Conservation (phyloP, 495 filamentous ascomycete genomes). For the Cryomyces minteri region DNA sequence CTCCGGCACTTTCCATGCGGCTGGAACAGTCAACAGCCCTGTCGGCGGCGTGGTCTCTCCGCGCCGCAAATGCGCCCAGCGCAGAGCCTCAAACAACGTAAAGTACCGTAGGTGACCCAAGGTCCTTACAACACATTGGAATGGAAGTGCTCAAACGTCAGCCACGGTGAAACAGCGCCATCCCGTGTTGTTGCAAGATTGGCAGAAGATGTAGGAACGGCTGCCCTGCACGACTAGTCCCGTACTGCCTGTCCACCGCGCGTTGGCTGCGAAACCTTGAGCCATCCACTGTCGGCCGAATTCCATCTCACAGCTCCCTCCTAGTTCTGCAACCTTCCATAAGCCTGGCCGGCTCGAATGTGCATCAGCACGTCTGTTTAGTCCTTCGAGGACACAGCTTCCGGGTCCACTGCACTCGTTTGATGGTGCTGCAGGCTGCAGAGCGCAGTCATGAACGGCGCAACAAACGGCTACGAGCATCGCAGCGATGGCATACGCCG, state of each 20-base stretch:
- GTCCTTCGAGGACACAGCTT: too few species aligned
- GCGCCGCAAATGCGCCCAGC: neutral
- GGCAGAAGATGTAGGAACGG: neutral
- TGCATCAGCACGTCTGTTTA: too few species aligned
- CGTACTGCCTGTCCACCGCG: too few species aligned
- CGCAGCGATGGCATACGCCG: neutral
- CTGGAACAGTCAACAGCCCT: neutral
- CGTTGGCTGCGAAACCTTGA: too few species aligned
- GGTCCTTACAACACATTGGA: too few species aligned
- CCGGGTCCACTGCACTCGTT: too few species aligned
- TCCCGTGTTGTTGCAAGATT: neutral
- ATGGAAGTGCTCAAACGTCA: too few species aligned
- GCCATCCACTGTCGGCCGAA: too few species aligned
- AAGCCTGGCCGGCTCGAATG: too few species aligned
- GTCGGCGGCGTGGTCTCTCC: neutral
- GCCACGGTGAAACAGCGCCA: neutral
- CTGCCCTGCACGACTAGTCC: neutral
- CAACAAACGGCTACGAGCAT: neutral
- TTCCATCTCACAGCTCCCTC: too few species aligned
- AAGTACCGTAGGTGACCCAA: too few species aligned
- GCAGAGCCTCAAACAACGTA: neutral
- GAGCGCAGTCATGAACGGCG: neutral
- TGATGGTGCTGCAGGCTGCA: neutral
- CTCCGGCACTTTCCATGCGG: neutral
- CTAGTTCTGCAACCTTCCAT: too few species aligned